phyloP scores from a whole-genome alignment of 108 stramenopile genomes.

The Cyclotella kingstonii region DNA sequence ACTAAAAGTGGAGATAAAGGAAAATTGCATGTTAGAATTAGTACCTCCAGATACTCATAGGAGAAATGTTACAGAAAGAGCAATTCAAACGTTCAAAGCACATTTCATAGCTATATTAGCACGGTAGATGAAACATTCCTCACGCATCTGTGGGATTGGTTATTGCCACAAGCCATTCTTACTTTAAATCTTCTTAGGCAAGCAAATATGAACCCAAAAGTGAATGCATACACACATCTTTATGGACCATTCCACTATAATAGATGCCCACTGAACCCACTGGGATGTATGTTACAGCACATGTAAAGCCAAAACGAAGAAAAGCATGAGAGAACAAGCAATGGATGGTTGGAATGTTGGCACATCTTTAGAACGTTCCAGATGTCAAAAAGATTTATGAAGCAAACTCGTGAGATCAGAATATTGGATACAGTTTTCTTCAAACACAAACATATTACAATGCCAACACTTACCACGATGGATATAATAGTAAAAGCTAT shows the following conservation, averaged over 20 bases:
- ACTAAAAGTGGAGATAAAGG: too few relatives aligned
- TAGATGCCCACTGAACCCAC: constrained; percentile 40
- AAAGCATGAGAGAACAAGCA: constrained; percentile 10
- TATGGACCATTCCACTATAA: constrained; percentile 38
- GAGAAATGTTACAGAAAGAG: constrained; percentile 44
- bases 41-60: constrained; percentile 29
- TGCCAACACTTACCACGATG: constrained; percentile 10
- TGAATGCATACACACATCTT: constrained; percentile 16
- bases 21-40: constrained; percentile 22
- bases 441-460: constrained; percentile 18
- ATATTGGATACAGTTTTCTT: constrained; percentile 23
- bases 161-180: constrained; percentile 35
- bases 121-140: constrained; percentile 27
- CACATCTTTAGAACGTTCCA: constrained; percentile 21
- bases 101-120: constrained; percentile 46
- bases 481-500: constrained; percentile 10
- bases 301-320: constrained; percentile 15
- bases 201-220: constrained; percentile 13
- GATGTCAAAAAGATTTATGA: constrained; percentile 6
- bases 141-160: constrained; percentile 24
- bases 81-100: constrained; percentile 53
- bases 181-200: constrained; percentile 38
- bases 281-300: constrained; percentile 30
- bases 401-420: constrained; percentile 7
- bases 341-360: constrained; percentile 19